These are phyloP conservation scores for Salix purpurea DNA, from an alignment of 345 rosid genomes.

Conservation along the genomic window DNA sequence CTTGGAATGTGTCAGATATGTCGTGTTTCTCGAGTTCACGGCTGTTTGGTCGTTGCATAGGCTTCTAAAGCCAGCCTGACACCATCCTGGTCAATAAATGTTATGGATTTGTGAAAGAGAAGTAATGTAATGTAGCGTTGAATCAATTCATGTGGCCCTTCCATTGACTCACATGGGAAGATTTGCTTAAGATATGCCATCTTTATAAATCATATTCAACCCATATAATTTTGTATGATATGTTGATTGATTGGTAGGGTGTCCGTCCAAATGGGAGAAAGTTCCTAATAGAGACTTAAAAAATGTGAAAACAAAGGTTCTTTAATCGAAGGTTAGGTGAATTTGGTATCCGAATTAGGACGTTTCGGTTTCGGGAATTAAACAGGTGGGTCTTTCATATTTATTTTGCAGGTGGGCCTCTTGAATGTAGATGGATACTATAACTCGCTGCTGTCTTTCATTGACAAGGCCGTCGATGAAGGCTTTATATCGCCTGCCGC, in stretches of 20 bases:
- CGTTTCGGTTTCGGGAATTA: not conserved
- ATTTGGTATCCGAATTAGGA: not conserved
- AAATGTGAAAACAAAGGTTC: not conserved
- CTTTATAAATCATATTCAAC: slow-evolving; percentile 13
- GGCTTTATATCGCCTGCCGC: slow-evolving; percentile 82
- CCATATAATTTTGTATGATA: slow-evolving; percentile 6
- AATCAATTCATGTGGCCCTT: slow-evolving; percentile 45
- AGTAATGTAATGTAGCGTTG: not conserved
- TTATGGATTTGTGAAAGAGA: not conserved
- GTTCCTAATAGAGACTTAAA: not conserved
- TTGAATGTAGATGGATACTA: slow-evolving; percentile 92
- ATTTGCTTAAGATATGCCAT: slow-evolving; percentile 24
- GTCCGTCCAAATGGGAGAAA: slow-evolving; percentile 30
- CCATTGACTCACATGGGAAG: slow-evolving; percentile 44
- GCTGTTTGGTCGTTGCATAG: slow-evolving; percentile 8
- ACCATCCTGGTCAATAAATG: slow-evolving; percentile 9
- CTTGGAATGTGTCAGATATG: slow-evolving; percentile 15
- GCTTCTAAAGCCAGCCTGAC: slow-evolving; percentile 12
- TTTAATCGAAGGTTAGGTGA: not conserved
- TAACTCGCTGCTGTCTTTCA: slow-evolving; percentile 72
- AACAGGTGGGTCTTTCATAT: not conserved
- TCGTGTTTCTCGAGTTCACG: slow-evolving; percentile 15
- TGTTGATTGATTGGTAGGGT: slow-evolving; percentile 5
- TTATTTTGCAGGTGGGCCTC: slow-evolving; percentile 67
- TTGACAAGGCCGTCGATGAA: slow-evolving; percentile 93